phyloP scores from a whole-genome alignment of 139 green algal species.

The Asterochloris sp. region DNA sequence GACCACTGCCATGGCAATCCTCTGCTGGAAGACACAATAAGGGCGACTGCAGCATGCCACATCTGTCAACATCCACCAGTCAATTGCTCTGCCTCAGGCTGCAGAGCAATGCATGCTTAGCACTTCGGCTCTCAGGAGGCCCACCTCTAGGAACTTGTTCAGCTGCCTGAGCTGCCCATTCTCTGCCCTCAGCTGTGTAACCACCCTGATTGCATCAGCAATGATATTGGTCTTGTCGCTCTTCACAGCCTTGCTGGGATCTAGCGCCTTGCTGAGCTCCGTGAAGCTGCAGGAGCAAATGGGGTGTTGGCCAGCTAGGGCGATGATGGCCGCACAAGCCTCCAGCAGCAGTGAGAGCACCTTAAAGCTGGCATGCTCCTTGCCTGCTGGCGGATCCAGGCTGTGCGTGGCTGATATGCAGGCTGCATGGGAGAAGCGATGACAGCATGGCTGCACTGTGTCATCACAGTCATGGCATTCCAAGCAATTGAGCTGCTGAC shows the following conservation, averaged over 20 bases:
- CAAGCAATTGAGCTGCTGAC: background rate
- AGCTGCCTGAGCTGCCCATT: slow-evolving; percentile 57
- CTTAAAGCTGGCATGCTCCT: background rate
- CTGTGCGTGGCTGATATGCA: background rate
- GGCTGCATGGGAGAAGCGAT: background rate
- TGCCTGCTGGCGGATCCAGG: background rate
- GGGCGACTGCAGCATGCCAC: background rate
- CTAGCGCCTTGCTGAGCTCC: slow-evolving; percentile 47
- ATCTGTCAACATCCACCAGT: background rate
- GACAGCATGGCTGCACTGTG: background rate
- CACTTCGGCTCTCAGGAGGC: background rate
- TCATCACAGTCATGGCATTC: background rate
- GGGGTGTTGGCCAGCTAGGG: background rate
- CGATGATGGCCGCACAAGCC: too few species aligned
- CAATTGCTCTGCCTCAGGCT: background rate
- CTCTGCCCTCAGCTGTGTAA: slow-evolving; percentile 50
- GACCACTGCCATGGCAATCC: background rate
- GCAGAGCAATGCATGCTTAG: background rate
- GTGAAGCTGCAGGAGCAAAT: slow-evolving; percentile 32
- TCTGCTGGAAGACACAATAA: background rate
- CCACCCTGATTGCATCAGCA: slow-evolving; percentile 45
- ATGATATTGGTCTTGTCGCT: slow-evolving; percentile 50
- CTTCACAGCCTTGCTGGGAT: slow-evolving; percentile 39
- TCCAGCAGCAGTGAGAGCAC: background rate
- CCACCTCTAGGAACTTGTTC: slow-evolving; percentile 60